Conservation (phyloP, 2,329 filamentous ascomycete genomes). For the Bimuria novae-zelandiae region DNA sequence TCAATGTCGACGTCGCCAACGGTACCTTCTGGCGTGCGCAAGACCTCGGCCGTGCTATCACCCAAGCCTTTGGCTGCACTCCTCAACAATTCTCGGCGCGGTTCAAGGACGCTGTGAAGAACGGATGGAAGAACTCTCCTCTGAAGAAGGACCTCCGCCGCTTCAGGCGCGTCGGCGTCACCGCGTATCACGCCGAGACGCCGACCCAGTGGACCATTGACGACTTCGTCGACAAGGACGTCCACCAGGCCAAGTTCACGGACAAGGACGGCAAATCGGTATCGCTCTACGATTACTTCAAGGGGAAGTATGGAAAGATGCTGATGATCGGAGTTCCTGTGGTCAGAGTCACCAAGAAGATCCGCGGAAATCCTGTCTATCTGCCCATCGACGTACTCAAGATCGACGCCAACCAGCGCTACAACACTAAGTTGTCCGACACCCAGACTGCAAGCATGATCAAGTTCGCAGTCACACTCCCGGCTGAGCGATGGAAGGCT, state of each 20-base stretch:
- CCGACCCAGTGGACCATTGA: conserved; percentile 57
- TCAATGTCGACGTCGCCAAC: conserved; percentile 93
- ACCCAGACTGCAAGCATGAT: conserved; percentile 83
- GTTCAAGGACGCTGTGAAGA: conserved; percentile 22
- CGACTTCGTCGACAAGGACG: conserved; percentile 50
- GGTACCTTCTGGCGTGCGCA: conserved; percentile 77
- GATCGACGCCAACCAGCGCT: conserved; percentile 61
- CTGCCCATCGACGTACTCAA: conserved; percentile 62
- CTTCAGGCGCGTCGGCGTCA: conserved; percentile 49
- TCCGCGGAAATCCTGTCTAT: conserved; percentile 47
- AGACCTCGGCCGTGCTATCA: conserved; percentile 41
- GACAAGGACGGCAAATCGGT: conserved; percentile 58
- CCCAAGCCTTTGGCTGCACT: conserved; percentile 34
- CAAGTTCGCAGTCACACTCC: conserved; percentile 84
- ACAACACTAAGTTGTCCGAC: conserved; percentile 62
- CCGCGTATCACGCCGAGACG: conserved; percentile 43
- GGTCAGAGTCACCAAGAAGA: conserved; percentile 62
- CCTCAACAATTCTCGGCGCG: conserved; percentile 33
- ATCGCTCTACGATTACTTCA: conserved; percentile 64
- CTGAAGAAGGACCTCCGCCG: conserved; percentile 47
- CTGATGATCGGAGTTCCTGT: conserved; percentile 59
- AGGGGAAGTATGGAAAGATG: conserved; percentile 55
- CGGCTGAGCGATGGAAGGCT: conserved; percentile 66
- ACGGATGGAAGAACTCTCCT: conserved; percentile 30
- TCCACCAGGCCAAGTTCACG: conserved; percentile 52